These are phyloP conservation scores for Eurotiales sp. DNA, from an alignment of 2,329 filamentous ascomycete species.

Conservation along the genomic window DNA sequence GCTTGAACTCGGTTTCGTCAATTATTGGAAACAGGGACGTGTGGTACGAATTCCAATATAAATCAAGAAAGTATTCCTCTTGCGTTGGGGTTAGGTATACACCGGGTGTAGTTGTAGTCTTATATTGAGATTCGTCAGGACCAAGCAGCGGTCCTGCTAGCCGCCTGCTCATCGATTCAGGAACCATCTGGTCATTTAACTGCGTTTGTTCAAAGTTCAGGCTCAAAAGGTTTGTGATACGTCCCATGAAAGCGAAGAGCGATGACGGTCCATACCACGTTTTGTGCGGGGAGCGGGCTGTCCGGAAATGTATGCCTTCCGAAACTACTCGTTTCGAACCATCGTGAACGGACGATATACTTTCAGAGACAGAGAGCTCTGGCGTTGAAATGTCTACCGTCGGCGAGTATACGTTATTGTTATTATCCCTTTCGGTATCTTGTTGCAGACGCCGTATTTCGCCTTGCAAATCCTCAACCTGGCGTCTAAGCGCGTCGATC, in stretches of 20 bases:
- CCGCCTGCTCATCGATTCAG: conserved; percentile 23
- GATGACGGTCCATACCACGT: conserved; percentile 47
- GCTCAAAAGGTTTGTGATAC: conserved; percentile 38
- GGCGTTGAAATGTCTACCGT: neutral
- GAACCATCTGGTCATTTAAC: conserved; percentile 27
- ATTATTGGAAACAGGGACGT: conserved; percentile 39
- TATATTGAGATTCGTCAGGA: conserved; percentile 11
- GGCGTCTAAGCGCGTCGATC: conserved; percentile 4
- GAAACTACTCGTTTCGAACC: conserved; percentile 27
- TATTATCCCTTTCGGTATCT: conserved; percentile 28
- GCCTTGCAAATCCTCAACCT: conserved; percentile 21
- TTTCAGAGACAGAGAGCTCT: conserved; percentile 3
- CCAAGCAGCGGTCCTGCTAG: conserved; percentile 16
- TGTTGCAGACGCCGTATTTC: conserved; percentile 31
- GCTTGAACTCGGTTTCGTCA: conserved; percentile 43
- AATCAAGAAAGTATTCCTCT: conserved; percentile 46
- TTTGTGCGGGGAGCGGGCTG: conserved; percentile 33
- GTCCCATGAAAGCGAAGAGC: conserved; percentile 44
- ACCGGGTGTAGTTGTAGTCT: conserved; percentile 13
- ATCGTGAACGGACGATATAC: neutral
- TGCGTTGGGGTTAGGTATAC: conserved; percentile 37
- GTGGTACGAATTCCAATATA: conserved; percentile 50
- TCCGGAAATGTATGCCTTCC: conserved; percentile 39
- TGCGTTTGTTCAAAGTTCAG: conserved; percentile 31
- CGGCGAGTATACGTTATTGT: too few species aligned